Evolutionary conservation across 176 grass and related monocot species (phyloP).

Genomic region (Phragmites australis): DNA sequence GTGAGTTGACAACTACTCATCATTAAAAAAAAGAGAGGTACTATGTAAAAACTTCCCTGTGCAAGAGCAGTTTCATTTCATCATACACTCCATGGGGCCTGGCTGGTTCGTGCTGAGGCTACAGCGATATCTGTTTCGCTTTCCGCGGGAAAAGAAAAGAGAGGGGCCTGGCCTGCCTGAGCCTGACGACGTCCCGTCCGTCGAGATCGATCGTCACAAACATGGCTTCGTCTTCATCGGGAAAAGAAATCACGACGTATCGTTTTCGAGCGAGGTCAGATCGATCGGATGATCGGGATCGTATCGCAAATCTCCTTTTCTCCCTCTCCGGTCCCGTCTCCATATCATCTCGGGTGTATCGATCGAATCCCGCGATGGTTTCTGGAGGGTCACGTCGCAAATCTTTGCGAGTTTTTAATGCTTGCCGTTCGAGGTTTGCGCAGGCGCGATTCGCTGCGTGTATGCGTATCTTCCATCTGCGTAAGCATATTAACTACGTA

Average conservation of each 20-base stretch:
- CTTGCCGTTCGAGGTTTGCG: neutral
- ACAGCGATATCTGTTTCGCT: neutral
- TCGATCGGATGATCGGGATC: slow-evolving; percentile 23
- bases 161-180: neutral
- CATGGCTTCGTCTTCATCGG: neutral
- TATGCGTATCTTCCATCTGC: neutral
- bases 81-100: too few species aligned
- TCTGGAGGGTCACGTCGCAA: neutral
- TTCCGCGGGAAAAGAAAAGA: neutral
- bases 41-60: neutral
- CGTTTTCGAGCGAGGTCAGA: neutral
- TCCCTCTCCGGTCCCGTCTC: neutral
- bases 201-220: too few species aligned
- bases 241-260: neutral
- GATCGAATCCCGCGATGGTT: slow-evolving; percentile 12
- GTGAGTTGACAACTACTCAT: neutral
- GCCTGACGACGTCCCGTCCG: neutral
- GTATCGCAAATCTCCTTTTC: neutral
- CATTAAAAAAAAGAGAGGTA: neutral
- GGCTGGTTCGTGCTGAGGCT: neutral
- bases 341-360: neutral
- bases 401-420: slow-evolving; percentile 2
- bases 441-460: slow-evolving; percentile 11
- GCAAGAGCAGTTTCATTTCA: neutral
- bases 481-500: neutral